Evolutionary conservation across 2,329 filamentous ascomycete species (phyloP), one percentile per base, ranked within the genome.

Genomic region (Ophiostoma perfectum): DNA sequence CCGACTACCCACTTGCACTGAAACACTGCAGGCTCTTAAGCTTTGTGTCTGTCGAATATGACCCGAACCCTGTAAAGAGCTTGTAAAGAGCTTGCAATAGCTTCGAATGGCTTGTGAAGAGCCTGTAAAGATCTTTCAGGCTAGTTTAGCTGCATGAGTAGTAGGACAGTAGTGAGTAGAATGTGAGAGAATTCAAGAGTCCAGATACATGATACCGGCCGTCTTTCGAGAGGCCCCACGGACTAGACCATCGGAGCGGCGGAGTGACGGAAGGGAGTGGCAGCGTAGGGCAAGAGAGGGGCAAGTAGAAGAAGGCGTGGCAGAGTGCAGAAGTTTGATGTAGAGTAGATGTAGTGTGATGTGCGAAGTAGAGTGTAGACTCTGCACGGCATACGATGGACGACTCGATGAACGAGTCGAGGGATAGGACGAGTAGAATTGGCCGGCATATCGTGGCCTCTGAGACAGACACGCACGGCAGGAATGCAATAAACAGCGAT

Each of bases 181-280:
- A 27, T 55, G 49, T 55, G 49, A 55, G 18, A 55, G 27, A 55
- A 14, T 27, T 55, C 18, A 36, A 55, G 27, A 12, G 18, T 55
- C 14, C 18, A 55, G 49, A 36, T 18, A 27, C 27, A 27, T 27
- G 27, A 27, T 27, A 27, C 27, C 27, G 27, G 27, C 27, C 27
- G 2, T 27, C 27, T 27, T 27, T 27, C 27, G 27, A 27, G 27
- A 27, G 49, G 27, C 18, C 49, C 49, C 49, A 55, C 49, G 49
- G 49, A 55, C 49, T 55, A 55, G 49, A 36, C 47, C 18, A 55
- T 55, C 49, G 49, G 49, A 55, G 49, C 49, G 49, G n/a, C n/a
- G 47, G 47, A 55, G 18, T 55, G 49, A 11, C 49, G 49, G 18
- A 55, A 55, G 49, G 49, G 49, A 55, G 49, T 55, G 49, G 49